Evolutionary conservation across 768 basidiomycete species (phyloP), one percentile per base, ranked within the genome.

Genomic region (Psilocybe sp.): DNA sequence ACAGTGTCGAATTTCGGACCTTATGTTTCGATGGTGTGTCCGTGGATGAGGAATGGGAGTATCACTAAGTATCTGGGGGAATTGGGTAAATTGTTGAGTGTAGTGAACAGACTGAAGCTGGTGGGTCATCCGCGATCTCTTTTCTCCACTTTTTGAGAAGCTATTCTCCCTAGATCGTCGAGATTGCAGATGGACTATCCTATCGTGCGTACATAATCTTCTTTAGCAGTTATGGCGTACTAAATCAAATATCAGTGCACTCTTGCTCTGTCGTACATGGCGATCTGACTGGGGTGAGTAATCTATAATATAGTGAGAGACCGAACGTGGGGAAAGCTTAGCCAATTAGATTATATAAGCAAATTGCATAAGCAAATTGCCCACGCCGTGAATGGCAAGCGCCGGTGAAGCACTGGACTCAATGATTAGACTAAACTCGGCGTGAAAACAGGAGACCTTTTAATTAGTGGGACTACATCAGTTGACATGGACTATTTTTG

Each of bases 41-140:
- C 72, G 7, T 75, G 73, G 73, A 55, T 68, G 45, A 66, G 72
- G 37, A 62, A 73, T 39, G 73, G 73, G 8, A 67, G 64, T 46
- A 61, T 70, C 5, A 68, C 61, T 36, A 66, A 64, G 49, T 70
- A 72, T 49, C 61, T 75, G 60, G 70, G 69, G 50, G 54, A 59
- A 14, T 63, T 54, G 45, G 69, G 70, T 7, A 68, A 70, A 46
- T 61, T 71, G 19, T 51, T 75, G 34, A 62, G 65, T 3, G 62
- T 68, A 39, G 52, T 59, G 20, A 66, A 71, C 46, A 66, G 72
- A 36, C 50, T 75, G 39, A 61, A 60, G 44, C 51, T 74, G 39
- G 72, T 74, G 44, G 48, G 65, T 59, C 23, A 3, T 9, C 16
- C 20, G n/a, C 19, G 15, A 6, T 50, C n/a, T 15, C 13, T 15